Evolutionary conservation across 2,329 filamentous ascomycete species (phyloP), one percentile per base, ranked within the genome.

Genomic region (Diaporthe aspalathi): DNA sequence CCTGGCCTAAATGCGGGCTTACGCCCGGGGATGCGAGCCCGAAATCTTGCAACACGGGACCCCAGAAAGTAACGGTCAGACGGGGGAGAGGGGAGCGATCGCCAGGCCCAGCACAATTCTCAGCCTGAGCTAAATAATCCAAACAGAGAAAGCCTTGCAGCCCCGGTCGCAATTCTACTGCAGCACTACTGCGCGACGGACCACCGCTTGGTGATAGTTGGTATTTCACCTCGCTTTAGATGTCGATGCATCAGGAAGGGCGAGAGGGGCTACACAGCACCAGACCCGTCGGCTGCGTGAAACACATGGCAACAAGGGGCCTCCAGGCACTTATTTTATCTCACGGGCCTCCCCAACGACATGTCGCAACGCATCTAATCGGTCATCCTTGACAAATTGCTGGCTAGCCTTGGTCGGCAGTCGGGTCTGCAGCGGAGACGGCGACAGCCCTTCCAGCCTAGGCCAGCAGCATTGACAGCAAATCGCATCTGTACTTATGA

Each of bases 281-380:
- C 50, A 49, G 47, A 67, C n/a, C 35, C 45, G 50, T 57, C 24
- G 45, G 50, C 56, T 68, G 69, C 69, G 45, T 62, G 49, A 71
- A 71, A 71, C 71, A 71, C 69, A 71, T 71, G 71, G 71, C 65
- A 62, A 63, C 65, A 66, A 53, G 60, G 71, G 63, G 53, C 5
- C 24, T 24, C 17, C 27, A 9, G 38, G 56, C 24, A 11, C 9
- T 63, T 54, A 16, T 56, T 63, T 56, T 49, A 38, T 68, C 43
- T 53, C 29, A 40, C 43, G 43, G 53, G 43, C 54, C 32, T 65
- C 45, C 50, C 8, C 16, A 45, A 38, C 60, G 20, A 60, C 22
- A 52, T 56, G 29, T 68, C 56, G 53, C 43, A 38, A 52, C 45
- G 17, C 16, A 52, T 24, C 16, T 49, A 38, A 52, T 68, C 32